These are phyloP conservation scores for Penicillium egyptiacum DNA, from an alignment of 495 filamentous ascomycete species.

Conservation along the genomic window DNA sequence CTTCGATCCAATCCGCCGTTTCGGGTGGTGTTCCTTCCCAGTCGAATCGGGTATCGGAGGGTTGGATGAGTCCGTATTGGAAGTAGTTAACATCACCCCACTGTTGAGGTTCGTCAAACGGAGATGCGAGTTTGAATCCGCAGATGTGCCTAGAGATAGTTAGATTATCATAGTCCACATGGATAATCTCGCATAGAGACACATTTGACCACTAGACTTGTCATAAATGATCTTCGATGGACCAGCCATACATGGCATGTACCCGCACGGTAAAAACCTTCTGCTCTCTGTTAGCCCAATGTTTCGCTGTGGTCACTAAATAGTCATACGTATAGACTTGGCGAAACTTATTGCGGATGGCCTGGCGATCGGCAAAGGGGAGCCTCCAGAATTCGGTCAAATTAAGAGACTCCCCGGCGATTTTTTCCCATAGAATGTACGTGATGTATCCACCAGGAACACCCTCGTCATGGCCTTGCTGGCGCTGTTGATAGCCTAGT, in stretches of 20 bases:
- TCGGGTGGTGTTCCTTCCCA: conserved; percentile 11
- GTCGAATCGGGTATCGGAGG: conserved; percentile 1
- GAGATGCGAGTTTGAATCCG: conserved; percentile 3
- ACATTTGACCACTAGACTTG: conserved; percentile 9
- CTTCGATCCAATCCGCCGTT: conserved; percentile 10
- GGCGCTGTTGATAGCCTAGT: conserved; percentile 10
- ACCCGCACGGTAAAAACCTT: conserved; percentile 1
- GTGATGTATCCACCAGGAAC: conserved; percentile 6
- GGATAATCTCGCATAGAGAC: conserved; percentile 3
- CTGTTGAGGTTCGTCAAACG: not conserved
- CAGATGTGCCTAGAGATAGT: conserved; percentile 13
- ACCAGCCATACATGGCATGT: conserved; percentile 6
- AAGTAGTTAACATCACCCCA: conserved; percentile 6
- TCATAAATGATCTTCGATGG: conserved; percentile 9
- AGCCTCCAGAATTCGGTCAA: conserved; percentile 8
- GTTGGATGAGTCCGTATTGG: conserved; percentile 10
- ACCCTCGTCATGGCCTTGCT: conserved; percentile 4
- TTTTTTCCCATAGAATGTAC: conserved; percentile 11
- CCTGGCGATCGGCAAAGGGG: conserved; percentile 2
- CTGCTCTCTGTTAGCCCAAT: conserved; percentile 9
- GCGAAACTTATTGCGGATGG: conserved; percentile 12
- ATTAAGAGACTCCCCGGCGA: conserved; percentile 7
- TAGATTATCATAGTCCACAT: not conserved
- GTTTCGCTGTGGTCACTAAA: not conserved
- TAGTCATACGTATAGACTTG: conserved; percentile 7